These are phyloP conservation scores for Daldinia caldariorum DNA, from an alignment of 495 filamentous ascomycete genomes.

Conservation along the genomic window DNA sequence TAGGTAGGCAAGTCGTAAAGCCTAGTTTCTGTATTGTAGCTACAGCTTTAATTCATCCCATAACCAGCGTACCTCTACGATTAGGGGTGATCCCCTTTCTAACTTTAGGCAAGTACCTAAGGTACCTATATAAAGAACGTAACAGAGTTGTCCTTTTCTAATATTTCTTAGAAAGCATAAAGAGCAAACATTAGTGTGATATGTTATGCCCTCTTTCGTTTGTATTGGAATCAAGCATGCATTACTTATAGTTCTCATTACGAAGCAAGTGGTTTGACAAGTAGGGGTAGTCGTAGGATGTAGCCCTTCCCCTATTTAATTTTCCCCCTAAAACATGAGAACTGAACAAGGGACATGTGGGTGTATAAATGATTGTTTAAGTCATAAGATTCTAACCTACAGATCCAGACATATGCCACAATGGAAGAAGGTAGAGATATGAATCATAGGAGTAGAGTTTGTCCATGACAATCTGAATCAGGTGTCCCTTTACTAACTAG, in stretches of 20 bases:
- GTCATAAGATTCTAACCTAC: background rate
- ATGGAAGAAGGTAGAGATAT: background rate
- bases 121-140: background rate
- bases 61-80: background rate
- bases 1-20: background rate
- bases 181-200: background rate
- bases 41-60: background rate
- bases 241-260: background rate
- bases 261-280: background rate
- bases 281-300: background rate
- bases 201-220: background rate
- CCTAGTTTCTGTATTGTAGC: background rate
- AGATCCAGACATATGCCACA: background rate
- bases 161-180: background rate
- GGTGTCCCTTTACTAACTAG: background rate
- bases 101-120: background rate
- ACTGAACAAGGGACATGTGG: background rate
- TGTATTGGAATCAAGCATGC: background rate
- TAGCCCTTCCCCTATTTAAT: too few species aligned
- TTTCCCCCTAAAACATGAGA: background rate
- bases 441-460: background rate
- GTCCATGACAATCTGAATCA: background rate
- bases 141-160: background rate
- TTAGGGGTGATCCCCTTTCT: background rate
- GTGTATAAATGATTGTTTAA: background rate